These are phyloP conservation scores for Kokia cookei DNA, from an alignment of 441 rosid genomes.

Conservation along the genomic window DNA sequence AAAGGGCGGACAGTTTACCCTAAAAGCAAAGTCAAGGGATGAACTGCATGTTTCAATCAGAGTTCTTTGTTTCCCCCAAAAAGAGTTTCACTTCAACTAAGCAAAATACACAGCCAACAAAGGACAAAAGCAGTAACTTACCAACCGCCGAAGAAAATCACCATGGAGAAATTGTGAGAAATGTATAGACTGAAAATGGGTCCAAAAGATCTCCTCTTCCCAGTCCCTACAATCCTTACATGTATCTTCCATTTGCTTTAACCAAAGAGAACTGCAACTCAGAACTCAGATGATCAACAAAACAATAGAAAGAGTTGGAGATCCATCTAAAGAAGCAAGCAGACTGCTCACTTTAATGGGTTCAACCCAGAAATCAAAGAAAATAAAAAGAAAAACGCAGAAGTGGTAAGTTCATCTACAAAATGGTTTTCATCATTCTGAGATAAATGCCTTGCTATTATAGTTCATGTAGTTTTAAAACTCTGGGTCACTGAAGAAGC, in stretches of 20 bases:
- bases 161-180: conserved; percentile 51
- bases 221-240: conserved; percentile 40
- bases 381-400: background rate
- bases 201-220: conserved; percentile 75
- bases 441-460: no score
- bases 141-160: conserved; percentile 46
- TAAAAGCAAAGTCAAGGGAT: background rate
- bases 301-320: background rate
- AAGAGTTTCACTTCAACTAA: background rate
- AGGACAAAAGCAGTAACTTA: conserved; percentile 20
- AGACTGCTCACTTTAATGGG: background rate
- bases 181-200: conserved; percentile 47
- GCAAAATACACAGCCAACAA: background rate
- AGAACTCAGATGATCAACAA: background rate
- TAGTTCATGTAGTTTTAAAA: no score
- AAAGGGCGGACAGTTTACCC: background rate
- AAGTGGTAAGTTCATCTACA: background rate
- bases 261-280: background rate
- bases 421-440: no score
- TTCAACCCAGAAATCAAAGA: no score
- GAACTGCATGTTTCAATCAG: background rate
- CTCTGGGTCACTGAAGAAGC: no score
- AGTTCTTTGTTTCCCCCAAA: background rate
- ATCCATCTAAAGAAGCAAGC: background rate
- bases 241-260: conserved; percentile 31